Conservation (phyloP, 768 basidiomycete genomes). For the Suillus decipiens region DNA sequence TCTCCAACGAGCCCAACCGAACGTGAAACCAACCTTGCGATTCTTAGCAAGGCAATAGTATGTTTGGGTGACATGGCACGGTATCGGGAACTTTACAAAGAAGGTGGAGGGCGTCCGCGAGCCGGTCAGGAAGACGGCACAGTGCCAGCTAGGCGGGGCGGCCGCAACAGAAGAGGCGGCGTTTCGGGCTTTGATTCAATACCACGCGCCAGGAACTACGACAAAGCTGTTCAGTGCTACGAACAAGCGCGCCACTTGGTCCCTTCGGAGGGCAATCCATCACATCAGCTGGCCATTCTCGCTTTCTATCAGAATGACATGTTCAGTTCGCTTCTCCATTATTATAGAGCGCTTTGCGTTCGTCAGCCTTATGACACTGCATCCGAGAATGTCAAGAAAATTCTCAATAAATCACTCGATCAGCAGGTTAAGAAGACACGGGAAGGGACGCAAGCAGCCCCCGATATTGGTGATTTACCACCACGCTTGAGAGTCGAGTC, state of each 20-base stretch:
- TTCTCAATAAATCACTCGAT: conserved; percentile 68
- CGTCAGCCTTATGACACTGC: conserved; percentile 86
- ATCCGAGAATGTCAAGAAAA: conserved; percentile 77
- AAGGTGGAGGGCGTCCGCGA: conserved; percentile 61
- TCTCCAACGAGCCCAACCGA: conserved; percentile 47
- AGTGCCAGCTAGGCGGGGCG: conserved; percentile 38
- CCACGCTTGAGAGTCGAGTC: conserved; percentile 57
- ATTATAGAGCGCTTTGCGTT: conserved; percentile 90
- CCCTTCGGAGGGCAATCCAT: conserved; percentile 91
- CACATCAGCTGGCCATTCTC: conserved; percentile 94
- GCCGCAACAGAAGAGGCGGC: conserved; percentile 52
- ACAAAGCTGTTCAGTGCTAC: conserved; percentile 79
- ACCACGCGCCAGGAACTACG: conserved; percentile 66
- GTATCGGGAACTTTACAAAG: conserved; percentile 89
- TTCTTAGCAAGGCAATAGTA: conserved; percentile 84
- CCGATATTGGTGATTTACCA: conserved; percentile 37
- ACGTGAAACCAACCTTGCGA: conserved; percentile 65
- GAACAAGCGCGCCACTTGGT: conserved; percentile 80
- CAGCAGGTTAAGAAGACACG: conserved; percentile 49
- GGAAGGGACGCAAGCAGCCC: conserved; percentile 36
- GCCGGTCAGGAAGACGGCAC: conserved; percentile 67
- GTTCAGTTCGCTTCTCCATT: conserved; percentile 81
- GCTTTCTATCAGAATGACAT: conserved; percentile 81
- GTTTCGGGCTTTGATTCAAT: conserved; percentile 43
- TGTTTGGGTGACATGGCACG: conserved; percentile 94